A percentile compares a stretch with the other conserved stretches of the same genome.
phyloP scores from a whole-genome alignment of 495 filamentous ascomycete species.

The Aspergillus egyptiacus region DNA sequence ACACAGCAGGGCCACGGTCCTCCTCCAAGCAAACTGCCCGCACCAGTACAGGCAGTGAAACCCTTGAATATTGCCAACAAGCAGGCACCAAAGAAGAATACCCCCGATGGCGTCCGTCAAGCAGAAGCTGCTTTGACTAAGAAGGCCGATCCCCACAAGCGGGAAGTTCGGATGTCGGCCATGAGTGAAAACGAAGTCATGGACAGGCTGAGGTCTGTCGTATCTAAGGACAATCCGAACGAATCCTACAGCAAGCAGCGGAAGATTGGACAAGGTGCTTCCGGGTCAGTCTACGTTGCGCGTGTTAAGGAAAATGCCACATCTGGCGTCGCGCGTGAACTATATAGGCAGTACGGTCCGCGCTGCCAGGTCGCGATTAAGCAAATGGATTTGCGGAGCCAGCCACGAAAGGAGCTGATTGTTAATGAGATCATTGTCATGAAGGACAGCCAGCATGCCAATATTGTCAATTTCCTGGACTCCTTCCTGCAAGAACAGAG shows the following conservation, averaged over 20 bases:
- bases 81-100: slow-evolving; percentile 46
- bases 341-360: slow-evolving; percentile 62
- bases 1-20: slow-evolving; percentile 38
- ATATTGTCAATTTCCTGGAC: slow-evolving; percentile 98
- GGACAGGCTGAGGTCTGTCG: slow-evolving; percentile 85
- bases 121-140: slow-evolving; percentile 75
- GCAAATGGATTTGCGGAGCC: slow-evolving; percentile 97
- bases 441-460: slow-evolving; percentile 96
- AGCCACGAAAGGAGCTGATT: slow-evolving; percentile 96
- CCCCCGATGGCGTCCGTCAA: slow-evolving; percentile 63
- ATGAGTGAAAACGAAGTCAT: slow-evolving; percentile 98
- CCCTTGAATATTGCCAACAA: slow-evolving; percentile 87
- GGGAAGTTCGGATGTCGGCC: slow-evolving; percentile 91
- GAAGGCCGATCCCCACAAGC: slow-evolving; percentile 69
- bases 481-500: slow-evolving; percentile 91
- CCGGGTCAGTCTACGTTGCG: slow-evolving; percentile 95
- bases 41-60: slow-evolving; percentile 67
- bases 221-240: slow-evolving; percentile 87
- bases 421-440: slow-evolving; percentile 99
- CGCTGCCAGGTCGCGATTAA: slow-evolving; percentile 92
- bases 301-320: slow-evolving; percentile 74
- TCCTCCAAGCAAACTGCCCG: slow-evolving; percentile 50
- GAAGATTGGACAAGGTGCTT: slow-evolving; percentile 98
- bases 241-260: slow-evolving; percentile 95
- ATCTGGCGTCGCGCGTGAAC: slow-evolving; percentile 57